A percentile compares a stretch with the other conserved stretches of the same genome.
These are phyloP conservation scores for Polygonum maritimum DNA, from an alignment of 148 eudicot genomes.

Conservation along the genomic window DNA sequence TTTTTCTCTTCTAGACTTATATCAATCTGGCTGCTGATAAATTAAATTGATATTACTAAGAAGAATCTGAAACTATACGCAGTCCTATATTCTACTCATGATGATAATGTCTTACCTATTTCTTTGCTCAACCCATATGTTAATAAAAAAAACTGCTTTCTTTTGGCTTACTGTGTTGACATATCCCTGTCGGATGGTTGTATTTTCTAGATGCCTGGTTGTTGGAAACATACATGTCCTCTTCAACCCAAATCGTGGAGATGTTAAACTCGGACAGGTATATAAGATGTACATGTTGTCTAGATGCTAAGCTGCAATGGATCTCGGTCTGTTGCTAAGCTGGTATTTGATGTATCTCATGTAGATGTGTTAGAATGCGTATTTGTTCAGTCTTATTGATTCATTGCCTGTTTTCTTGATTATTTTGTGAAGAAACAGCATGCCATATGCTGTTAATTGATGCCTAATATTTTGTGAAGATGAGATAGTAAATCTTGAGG, in stretches of 20 bases:
- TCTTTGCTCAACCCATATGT: neutral
- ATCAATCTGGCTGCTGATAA: neutral
- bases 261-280: constrained; percentile 93
- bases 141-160: neutral
- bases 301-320: neutral
- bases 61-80: neutral
- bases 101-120: neutral
- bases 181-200: constrained; percentile 14
- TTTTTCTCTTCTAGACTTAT: neutral
- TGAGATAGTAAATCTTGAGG: neutral
- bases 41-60: neutral
- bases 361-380: neutral
- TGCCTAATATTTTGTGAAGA: neutral
- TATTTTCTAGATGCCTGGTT: constrained; percentile 36
- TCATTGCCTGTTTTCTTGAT: neutral
- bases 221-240: constrained; percentile 90
- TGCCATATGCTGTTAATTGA: neutral
- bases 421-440: neutral
- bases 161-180: neutral
- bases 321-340: neutral
- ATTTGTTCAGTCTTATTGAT: neutral
- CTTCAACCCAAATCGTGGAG: constrained; percentile 83
- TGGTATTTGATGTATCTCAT: neutral
- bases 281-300: neutral
- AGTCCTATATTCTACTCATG: neutral